phyloP scores from a whole-genome alignment of 1,284 basidiomycete species.

The Irpex sp. region DNA sequence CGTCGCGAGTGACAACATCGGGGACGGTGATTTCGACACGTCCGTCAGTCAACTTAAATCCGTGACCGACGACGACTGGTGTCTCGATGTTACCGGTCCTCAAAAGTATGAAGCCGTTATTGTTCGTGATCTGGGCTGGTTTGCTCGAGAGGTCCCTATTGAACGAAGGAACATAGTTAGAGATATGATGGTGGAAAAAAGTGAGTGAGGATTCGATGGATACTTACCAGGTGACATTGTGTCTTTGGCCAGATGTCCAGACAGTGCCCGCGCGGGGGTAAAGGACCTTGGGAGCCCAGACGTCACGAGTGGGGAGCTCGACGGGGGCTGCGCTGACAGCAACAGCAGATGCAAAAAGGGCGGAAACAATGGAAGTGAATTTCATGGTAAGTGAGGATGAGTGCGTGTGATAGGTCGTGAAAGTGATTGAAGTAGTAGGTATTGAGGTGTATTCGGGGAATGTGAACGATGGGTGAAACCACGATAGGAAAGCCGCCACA shows the following conservation, averaged over 20 bases:
- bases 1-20: slow-evolving; percentile 31
- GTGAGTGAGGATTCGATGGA: not conserved
- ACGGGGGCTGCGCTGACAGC: slow-evolving; percentile 5
- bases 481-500: not conserved
- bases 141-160: slow-evolving; percentile 36
- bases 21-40: slow-evolving; percentile 36
- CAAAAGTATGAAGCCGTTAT: slow-evolving; percentile 15
- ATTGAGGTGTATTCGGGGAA: not conserved
- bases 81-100: slow-evolving; percentile 5
- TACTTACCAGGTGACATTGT: slow-evolving; percentile 17
- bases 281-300: slow-evolving; percentile 10
- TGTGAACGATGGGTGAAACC: not conserved
- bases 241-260: slow-evolving; percentile 12
- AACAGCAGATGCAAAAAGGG: not conserved
- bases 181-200: not conserved
- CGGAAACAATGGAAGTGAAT: slow-evolving; percentile 5
- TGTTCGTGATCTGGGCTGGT: slow-evolving; percentile 42
- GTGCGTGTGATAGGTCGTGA: not conserved
- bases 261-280: slow-evolving; percentile 13
- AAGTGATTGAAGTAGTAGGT: not conserved
- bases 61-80: slow-evolving; percentile 35
- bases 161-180: not conserved
- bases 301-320: slow-evolving; percentile 5
- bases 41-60: slow-evolving; percentile 36
- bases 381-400: slow-evolving; percentile 1